These are phyloP conservation scores for Stephanodiscus triporus DNA, from an alignment of 108 stramenopile genomes.

Conservation along the genomic window DNA sequence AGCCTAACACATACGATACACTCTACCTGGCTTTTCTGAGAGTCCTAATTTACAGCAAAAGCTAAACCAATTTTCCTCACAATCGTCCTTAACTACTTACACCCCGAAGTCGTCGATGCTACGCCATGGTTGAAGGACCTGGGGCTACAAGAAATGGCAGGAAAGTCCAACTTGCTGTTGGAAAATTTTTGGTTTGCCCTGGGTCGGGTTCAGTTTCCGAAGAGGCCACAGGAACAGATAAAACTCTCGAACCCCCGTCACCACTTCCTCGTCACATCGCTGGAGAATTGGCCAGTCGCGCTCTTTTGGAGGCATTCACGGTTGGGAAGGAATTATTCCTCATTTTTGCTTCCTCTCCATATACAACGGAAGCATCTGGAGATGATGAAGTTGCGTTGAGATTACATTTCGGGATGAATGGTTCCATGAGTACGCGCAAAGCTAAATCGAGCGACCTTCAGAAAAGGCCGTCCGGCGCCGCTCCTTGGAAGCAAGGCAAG, in stretches of 20 bases:
- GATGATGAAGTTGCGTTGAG: slow-evolving; percentile 52
- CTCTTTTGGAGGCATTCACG: slow-evolving; percentile 50
- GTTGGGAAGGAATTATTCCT: slow-evolving; percentile 76
- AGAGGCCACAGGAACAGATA: slow-evolving; percentile 10
- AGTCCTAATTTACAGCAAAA: too few relatives aligned
- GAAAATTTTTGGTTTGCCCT: slow-evolving; percentile 13
- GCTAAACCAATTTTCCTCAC: neutral
- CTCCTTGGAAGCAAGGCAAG: slow-evolving; percentile 46
- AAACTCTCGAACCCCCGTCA: slow-evolving; percentile 1
- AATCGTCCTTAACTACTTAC: neutral
- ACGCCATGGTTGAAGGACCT: slow-evolving; percentile 68
- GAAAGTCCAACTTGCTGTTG: slow-evolving; percentile 50
- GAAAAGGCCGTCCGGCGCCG: slow-evolving; percentile 18
- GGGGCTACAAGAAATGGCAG: slow-evolving; percentile 64
- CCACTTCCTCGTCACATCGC: slow-evolving; percentile 10
- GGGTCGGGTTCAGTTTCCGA: neutral
- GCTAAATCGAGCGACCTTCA: slow-evolving; percentile 5
- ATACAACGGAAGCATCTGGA: neutral
- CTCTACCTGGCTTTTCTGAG: too few relatives aligned
- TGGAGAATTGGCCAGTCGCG: slow-evolving; percentile 18
- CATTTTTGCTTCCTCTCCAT: slow-evolving; percentile 33
- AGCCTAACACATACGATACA: too few relatives aligned
- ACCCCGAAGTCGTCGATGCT: neutral
- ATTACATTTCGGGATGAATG: slow-evolving; percentile 76
- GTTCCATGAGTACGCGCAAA: slow-evolving; percentile 40